Evolutionary conservation across 2,329 filamentous ascomycete species (phyloP).

Genomic region (Fusarium subtropicale): DNA sequence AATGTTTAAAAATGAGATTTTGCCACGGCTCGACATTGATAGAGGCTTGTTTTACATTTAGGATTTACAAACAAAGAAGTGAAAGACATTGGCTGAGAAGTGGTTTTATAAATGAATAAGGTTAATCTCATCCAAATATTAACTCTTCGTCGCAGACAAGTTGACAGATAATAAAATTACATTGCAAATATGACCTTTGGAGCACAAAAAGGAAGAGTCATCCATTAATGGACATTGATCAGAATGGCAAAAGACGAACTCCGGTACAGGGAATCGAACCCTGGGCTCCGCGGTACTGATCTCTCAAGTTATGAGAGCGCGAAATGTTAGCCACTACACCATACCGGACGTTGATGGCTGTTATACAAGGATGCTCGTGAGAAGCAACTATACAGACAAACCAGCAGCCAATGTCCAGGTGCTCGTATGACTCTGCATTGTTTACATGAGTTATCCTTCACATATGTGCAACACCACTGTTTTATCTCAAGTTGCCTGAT

Average conservation of each 20-base stretch:
- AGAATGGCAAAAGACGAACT: neutral
- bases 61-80: too few relatives aligned
- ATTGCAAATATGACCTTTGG: too few relatives aligned
- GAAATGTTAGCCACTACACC: constrained; percentile 53
- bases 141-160: too few relatives aligned
- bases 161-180: too few relatives aligned
- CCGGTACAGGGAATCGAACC: constrained; percentile 48
- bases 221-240: too few relatives aligned
- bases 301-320: constrained; percentile 48
- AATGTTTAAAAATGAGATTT: neutral
- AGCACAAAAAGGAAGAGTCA: neutral
- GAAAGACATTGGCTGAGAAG: too few relatives aligned
- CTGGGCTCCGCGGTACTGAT: constrained; percentile 43
- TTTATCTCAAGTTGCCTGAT: neutral
- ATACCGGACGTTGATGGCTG: constrained; percentile 43
- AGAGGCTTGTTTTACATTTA: too few relatives aligned
- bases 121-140: too few relatives aligned
- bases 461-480: neutral
- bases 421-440: neutral
- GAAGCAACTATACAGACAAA: neutral
- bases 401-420: neutral
- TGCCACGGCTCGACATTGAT: too few relatives aligned
- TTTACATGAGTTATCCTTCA: neutral
- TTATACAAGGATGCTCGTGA: too few relatives aligned
- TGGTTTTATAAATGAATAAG: too few relatives aligned